Evolutionary conservation across 768 basidiomycete species (phyloP).

Genomic region (Psilocybe tampanensis): DNA sequence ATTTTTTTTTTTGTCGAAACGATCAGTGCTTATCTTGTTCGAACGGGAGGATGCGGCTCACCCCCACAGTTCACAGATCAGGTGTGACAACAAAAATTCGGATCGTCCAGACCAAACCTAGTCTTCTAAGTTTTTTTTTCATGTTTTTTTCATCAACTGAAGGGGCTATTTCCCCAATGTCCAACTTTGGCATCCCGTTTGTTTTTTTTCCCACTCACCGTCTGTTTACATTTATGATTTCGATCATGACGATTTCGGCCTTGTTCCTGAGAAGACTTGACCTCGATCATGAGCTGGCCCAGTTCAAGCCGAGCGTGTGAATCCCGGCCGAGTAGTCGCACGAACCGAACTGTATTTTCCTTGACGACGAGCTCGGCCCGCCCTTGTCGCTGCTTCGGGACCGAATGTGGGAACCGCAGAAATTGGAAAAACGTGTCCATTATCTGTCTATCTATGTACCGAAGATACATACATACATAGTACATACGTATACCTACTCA

Average conservation of each 20-base stretch:
- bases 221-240: conserved; percentile 8
- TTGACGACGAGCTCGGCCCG: conserved; percentile 21
- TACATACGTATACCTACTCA: too few relatives aligned
- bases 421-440: conserved; percentile 30
- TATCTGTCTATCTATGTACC: neutral
- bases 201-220: conserved; percentile 7
- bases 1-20: neutral
- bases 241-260: conserved; percentile 23
- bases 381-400: conserved; percentile 23
- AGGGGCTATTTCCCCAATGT: conserved; percentile 22
- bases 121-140: neutral
- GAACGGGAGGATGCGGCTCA: too few relatives aligned
- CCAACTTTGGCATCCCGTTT: conserved; percentile 12
- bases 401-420: conserved; percentile 25
- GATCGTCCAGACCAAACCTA: neutral
- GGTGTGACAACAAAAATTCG: neutral
- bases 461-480: neutral
- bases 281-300: conserved; percentile 25
- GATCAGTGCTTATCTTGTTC: neutral
- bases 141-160: neutral
- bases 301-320: conserved; percentile 5
- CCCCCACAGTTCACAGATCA: too few relatives aligned
- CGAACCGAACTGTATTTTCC: conserved; percentile 14
- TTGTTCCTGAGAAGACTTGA: conserved; percentile 25
- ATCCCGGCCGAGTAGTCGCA: conserved; percentile 17